Percentiles rank a stretch among this genome's conserved stretches.
These are phyloP conservation scores for Cutaneotrichosporon dermatis DNA, from an alignment of 1,284 basidiomycete species.

Conservation along the genomic window DNA sequence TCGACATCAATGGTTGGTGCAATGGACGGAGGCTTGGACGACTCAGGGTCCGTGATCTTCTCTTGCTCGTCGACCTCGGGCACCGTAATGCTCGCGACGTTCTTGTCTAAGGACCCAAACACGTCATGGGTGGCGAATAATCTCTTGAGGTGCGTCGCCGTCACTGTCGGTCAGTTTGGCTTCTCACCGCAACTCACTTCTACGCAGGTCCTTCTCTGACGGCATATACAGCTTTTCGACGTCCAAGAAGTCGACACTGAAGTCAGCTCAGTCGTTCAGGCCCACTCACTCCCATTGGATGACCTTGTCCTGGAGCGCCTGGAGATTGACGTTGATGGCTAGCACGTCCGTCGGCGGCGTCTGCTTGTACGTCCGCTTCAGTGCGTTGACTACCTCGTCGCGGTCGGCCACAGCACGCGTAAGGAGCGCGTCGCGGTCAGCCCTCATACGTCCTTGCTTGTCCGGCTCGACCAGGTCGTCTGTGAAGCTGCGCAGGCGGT, in stretches of 20 bases:
- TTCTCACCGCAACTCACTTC: constrained; percentile 27
- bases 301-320: constrained; percentile 85
- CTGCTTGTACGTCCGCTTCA: constrained; percentile 75
- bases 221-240: constrained; percentile 52
- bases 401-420: constrained; percentile 67
- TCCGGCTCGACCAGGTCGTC: constrained; percentile 45
- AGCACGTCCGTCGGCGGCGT: constrained; percentile 78
- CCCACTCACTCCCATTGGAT: constrained; percentile 75
- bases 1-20: background rate
- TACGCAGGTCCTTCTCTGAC: constrained; percentile 47
- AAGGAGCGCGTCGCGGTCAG: constrained; percentile 54
- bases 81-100: constrained; percentile 55
- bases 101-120: constrained; percentile 40
- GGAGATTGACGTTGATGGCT: constrained; percentile 79
- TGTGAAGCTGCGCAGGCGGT: constrained; percentile 45
- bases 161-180: constrained; percentile 30
- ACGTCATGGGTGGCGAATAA: constrained; percentile 54
- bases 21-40: background rate
- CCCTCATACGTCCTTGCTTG: constrained; percentile 37
- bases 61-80: constrained; percentile 71
- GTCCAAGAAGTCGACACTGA: constrained; percentile 53
- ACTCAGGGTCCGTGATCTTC: constrained; percentile 2
- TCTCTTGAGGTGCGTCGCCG: constrained; percentile 50
- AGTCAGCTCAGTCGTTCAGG: constrained; percentile 4
- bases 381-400: constrained; percentile 66